Evolutionary conservation across 1,284 basidiomycete species (phyloP).

Genomic region (Austroboletus novae-zelandiae): DNA sequence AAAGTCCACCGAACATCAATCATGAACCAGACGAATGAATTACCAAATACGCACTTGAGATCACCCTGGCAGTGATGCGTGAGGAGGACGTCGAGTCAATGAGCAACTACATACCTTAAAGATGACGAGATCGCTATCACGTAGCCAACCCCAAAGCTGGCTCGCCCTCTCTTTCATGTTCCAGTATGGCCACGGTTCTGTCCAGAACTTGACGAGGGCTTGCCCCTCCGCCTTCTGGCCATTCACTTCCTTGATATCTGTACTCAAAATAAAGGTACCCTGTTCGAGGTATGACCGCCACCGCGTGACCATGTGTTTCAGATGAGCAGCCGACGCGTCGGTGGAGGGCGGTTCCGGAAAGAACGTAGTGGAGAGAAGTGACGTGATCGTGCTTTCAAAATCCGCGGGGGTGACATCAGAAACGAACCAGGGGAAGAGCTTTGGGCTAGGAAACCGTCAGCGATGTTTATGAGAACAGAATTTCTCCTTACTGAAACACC

Average conservation of each 20-base stretch:
- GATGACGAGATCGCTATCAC: constrained; percentile 75
- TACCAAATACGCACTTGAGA: constrained; percentile 62
- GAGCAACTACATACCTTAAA: constrained; percentile 69
- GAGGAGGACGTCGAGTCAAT: not conserved
- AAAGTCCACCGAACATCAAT: not conserved
- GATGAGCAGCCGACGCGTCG: constrained; percentile 35
- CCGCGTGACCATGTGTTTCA: constrained; percentile 64
- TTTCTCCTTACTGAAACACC: constrained; percentile 78
- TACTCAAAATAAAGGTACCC: constrained; percentile 66
- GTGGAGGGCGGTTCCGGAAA: constrained; percentile 39
- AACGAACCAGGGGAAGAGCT: constrained; percentile 92
- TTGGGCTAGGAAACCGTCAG: constrained; percentile 55
- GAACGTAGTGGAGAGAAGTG: constrained; percentile 60
- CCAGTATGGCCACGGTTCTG: constrained; percentile 80
- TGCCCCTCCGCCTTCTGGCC: constrained; percentile 9
- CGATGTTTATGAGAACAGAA: not conserved
- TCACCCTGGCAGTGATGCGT: constrained; percentile 61
- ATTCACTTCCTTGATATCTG: constrained; percentile 44
- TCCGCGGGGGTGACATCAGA: constrained; percentile 85
- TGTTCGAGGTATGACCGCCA: constrained; percentile 72
- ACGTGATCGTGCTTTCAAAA: constrained; percentile 55
- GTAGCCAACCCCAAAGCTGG: constrained; percentile 57
- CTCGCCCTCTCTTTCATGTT: constrained; percentile 66
- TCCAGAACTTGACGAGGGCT: constrained; percentile 74
- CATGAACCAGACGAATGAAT: not conserved